A percentile compares a stretch with the other conserved stretches of the same genome.
These are phyloP conservation scores for Sugiyamaella japonica DNA, from an alignment of 1,139 yeast genomes.

Conservation along the genomic window DNA sequence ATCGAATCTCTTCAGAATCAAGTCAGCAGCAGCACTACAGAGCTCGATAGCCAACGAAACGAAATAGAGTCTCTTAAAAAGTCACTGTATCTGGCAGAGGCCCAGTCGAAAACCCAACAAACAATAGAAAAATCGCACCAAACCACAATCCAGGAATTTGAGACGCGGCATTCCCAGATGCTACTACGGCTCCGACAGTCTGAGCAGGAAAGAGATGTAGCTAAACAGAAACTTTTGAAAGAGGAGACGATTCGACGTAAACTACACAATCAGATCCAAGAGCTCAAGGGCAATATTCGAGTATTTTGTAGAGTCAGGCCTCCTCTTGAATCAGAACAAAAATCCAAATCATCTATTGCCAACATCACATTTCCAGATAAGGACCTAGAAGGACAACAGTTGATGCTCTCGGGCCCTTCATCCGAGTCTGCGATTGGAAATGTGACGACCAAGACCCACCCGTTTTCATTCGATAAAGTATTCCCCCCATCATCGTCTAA, in stretches of 20 bases:
- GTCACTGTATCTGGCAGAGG: conserved; percentile 24
- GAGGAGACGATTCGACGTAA: conserved; percentile 62
- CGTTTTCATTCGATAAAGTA: conserved; percentile 78
- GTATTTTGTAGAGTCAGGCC: conserved; percentile 90
- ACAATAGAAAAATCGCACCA: conserved; percentile 25
- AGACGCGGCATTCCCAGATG: conserved; percentile 25
- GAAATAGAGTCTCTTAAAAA: conserved; percentile 33
- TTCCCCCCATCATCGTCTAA: conserved; percentile 60
- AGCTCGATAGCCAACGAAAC: conserved; percentile 34
- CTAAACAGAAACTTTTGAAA: conserved; percentile 41
- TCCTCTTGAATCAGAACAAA: conserved; percentile 33
- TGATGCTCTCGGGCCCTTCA: conserved; percentile 32
- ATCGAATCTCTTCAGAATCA: conserved; percentile 20
- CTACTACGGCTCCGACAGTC: conserved; percentile 24
- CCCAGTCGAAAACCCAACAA: conserved; percentile 24
- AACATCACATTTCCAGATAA: conserved; percentile 52
- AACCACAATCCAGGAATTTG: conserved; percentile 29
- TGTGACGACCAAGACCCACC: conserved; percentile 39
- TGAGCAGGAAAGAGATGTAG: conserved; percentile 27
- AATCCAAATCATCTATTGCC: conserved; percentile 37
- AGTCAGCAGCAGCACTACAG: conserved; percentile 29
- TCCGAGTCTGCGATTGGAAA: conserved; percentile 32
- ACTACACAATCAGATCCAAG: conserved; percentile 76
- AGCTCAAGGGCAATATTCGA: conserved; percentile 85
- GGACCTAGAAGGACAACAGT: conserved; percentile 53